These are phyloP conservation scores for Aureobasidium melanogenum DNA, from an alignment of 2,329 filamentous ascomycete species.

Conservation along the genomic window DNA sequence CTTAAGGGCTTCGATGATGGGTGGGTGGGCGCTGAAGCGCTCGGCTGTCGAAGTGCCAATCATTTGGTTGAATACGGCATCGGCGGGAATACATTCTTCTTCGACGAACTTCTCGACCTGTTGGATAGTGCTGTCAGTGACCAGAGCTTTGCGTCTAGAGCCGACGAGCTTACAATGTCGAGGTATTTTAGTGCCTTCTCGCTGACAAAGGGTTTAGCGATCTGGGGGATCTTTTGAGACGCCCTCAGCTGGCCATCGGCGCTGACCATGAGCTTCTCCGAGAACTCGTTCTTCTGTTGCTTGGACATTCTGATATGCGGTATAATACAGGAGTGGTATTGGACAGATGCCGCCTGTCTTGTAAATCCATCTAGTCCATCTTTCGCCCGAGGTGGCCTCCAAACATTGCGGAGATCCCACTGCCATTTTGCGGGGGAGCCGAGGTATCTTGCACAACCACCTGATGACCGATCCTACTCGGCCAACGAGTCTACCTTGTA, in stretches of 20 bases:
- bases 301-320: slow-evolving; percentile 23
- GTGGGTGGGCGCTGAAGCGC: slow-evolving; percentile 73
- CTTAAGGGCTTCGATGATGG: slow-evolving; percentile 84
- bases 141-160: rapidly evolving
- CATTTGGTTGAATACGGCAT: slow-evolving; percentile 71
- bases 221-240: slow-evolving; percentile 48
- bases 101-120: slow-evolving; percentile 92
- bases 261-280: slow-evolving; percentile 24
- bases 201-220: slow-evolving; percentile 60
- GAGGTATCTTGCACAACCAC: neutral
- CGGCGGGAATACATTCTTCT: slow-evolving; percentile 72
- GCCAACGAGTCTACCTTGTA: neutral
- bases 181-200: slow-evolving; percentile 76
- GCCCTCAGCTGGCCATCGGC: slow-evolving; percentile 31
- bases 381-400: neutral
- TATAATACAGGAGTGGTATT: neutral
- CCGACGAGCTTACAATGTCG: slow-evolving; percentile 49
- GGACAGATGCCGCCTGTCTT: neutral
- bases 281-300: slow-evolving; percentile 27
- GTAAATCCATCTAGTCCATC: neutral
- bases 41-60: slow-evolving; percentile 60
- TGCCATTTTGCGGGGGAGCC: neutral
- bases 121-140: neutral
- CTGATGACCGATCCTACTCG: slow-evolving; percentile 4
- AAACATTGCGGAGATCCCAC: neutral